Conservation (phyloP, 2,329 filamentous ascomycete species). For the Macrophomina phaseolina region DNA sequence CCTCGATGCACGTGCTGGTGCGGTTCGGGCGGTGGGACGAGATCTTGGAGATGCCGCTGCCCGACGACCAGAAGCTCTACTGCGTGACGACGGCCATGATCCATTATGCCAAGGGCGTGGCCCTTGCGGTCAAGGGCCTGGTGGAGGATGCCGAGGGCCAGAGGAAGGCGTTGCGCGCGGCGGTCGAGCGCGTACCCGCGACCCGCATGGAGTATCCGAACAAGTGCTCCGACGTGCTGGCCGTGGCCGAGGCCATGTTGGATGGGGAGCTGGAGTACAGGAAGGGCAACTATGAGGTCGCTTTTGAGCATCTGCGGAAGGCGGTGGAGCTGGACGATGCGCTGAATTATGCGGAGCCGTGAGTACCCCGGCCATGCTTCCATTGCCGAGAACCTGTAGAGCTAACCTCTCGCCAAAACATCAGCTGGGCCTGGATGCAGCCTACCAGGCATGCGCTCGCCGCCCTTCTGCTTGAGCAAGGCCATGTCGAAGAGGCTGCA, state of each 20-base stretch:
- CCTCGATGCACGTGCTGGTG: slow-evolving; percentile 72
- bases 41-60: slow-evolving; percentile 62
- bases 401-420: not conserved
- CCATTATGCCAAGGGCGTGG: slow-evolving; percentile 72
- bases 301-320: slow-evolving; percentile 64
- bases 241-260: slow-evolving; percentile 67
- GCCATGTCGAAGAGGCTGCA: slow-evolving; percentile 47
- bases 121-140: slow-evolving; percentile 64
- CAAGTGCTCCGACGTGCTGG: slow-evolving; percentile 66
- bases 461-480: slow-evolving; percentile 72
- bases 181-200: slow-evolving; percentile 59
- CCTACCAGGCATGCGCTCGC: slow-evolving; percentile 73
- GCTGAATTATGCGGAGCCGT: slow-evolving; percentile 72
- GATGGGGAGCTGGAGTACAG: slow-evolving; percentile 78
- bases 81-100: slow-evolving; percentile 71
- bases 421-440: slow-evolving; percentile 76
- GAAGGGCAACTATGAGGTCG: slow-evolving; percentile 60
- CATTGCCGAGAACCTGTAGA: not conserved
- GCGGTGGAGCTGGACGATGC: slow-evolving; percentile 66
- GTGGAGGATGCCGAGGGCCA: slow-evolving; percentile 62
- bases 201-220: slow-evolving; percentile 74
- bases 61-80: slow-evolving; percentile 66
- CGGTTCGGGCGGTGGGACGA: slow-evolving; percentile 77
- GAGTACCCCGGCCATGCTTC: not conserved
- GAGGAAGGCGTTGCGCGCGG: slow-evolving; percentile 57